Evolutionary conservation across 768 basidiomycete species (phyloP).

Genomic region (Trametes punicea): DNA sequence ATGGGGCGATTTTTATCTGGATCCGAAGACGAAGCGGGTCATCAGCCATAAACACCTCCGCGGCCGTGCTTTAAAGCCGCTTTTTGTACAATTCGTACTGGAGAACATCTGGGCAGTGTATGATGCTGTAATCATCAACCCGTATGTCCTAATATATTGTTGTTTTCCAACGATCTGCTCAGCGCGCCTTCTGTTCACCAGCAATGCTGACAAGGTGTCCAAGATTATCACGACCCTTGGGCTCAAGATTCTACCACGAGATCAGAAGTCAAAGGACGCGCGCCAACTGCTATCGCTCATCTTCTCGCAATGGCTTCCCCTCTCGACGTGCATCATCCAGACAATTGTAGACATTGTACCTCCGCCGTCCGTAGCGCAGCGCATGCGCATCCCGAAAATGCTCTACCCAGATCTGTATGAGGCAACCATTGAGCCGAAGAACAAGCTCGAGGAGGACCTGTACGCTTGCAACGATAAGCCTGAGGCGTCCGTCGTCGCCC

Average conservation of each 20-base stretch:
- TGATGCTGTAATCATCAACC: conserved; percentile 82
- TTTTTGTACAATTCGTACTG: conserved; percentile 96
- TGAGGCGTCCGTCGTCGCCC: conserved; percentile 68
- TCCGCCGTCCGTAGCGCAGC: conserved; percentile 78
- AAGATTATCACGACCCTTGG: conserved; percentile 85
- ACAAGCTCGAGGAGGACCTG: conserved; percentile 80
- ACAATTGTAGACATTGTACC: conserved; percentile 92
- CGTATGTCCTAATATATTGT: conserved; percentile 55
- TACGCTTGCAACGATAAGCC: conserved; percentile 63
- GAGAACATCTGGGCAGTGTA: conserved; percentile 99
- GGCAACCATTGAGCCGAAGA: conserved; percentile 56
- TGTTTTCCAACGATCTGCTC: not conserved
- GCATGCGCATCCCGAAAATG: conserved; percentile 84
- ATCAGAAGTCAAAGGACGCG: conserved; percentile 88
- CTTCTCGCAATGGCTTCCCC: conserved; percentile 93
- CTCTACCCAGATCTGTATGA: conserved; percentile 78
- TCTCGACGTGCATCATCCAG: conserved; percentile 92
- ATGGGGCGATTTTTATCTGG: conserved; percentile 97
- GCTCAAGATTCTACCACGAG: conserved; percentile 82
- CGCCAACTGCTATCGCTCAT: conserved; percentile 80
- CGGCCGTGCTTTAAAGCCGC: conserved; percentile 84
- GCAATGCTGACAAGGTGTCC: conserved; percentile 77
- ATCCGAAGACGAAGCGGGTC: conserved; percentile 92
- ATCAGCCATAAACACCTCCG: conserved; percentile 87
- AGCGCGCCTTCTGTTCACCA: not conserved